Evolutionary conservation across 331 rosid species (phyloP).

Genomic region (Telfairia occidentalis): DNA sequence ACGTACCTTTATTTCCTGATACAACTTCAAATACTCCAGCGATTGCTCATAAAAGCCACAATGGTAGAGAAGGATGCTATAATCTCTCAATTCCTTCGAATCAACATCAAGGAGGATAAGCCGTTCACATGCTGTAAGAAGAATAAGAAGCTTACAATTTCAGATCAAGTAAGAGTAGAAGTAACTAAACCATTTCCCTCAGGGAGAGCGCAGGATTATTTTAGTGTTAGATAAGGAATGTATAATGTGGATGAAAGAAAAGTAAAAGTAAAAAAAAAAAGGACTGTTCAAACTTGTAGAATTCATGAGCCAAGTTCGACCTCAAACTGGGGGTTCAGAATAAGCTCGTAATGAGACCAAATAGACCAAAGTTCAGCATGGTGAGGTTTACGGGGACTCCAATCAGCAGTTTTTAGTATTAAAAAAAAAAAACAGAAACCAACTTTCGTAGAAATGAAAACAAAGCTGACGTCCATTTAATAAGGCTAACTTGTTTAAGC

Average conservation of each 20-base stretch:
- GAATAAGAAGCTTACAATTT: background rate
- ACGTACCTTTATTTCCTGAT: slow-evolving; percentile 45
- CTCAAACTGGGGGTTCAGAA: background rate
- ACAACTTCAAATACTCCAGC: slow-evolving; percentile 42
- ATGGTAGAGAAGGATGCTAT: slow-evolving; percentile 82
- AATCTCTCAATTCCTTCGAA: slow-evolving; percentile 68
- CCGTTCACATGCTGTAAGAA: slow-evolving; percentile 77
- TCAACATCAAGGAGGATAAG: slow-evolving; percentile 60
- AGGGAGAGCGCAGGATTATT: background rate
- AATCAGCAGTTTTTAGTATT: background rate
- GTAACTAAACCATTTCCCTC: background rate
- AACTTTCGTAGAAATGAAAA: background rate
- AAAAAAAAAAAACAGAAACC: background rate
- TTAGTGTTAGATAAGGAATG: background rate
- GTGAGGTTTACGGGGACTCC: background rate
- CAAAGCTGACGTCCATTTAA: background rate
- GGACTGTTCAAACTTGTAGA: background rate
- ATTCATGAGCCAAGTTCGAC: background rate
- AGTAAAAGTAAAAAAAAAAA: background rate
- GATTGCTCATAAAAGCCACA: slow-evolving; percentile 71
- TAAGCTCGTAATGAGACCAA: background rate
- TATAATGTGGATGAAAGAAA: background rate
- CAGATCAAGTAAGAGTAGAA: background rate
- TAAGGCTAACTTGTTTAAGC: background rate
- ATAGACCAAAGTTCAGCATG: background rate